A percentile compares a stretch with the other conserved stretches of the same genome.
Conservation (phyloP, 208 protist genomes). For the Herpetomonas tarakana region DNA sequence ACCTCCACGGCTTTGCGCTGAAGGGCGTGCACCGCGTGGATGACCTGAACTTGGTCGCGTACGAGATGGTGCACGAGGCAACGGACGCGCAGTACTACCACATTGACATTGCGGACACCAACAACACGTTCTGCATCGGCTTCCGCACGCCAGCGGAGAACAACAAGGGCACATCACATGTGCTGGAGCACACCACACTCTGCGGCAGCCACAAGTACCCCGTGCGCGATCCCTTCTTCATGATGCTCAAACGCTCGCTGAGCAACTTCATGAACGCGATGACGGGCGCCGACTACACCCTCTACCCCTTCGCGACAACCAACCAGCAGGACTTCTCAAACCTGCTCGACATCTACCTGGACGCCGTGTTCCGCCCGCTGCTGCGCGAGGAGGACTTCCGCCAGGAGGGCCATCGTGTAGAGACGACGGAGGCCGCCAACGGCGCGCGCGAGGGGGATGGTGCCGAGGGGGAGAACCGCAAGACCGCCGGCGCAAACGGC, state of each 20-base stretch:
- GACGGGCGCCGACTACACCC: conserved; percentile 92
- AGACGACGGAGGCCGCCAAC: conserved; percentile 38
- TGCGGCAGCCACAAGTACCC: conserved; percentile 96
- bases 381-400: conserved; percentile 89
- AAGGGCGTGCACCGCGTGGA: conserved; percentile 47
- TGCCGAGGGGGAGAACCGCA: neutral
- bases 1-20: conserved; percentile 73
- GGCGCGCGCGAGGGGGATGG: conserved; percentile 5
- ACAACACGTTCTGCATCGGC: conserved; percentile 96
- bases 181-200: conserved; percentile 96
- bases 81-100: conserved; percentile 89
- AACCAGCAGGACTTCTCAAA: conserved; percentile 93
- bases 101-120: conserved; percentile 93
- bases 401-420: conserved; percentile 92
- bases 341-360: conserved; percentile 92
- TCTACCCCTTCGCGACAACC: conserved; percentile 92
- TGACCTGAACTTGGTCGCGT: conserved; percentile 76
- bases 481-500: conserved; percentile 3
- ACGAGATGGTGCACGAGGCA: conserved; percentile 67
- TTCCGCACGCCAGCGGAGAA: conserved; percentile 94
- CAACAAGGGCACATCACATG: conserved; percentile 95
- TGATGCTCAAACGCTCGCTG: conserved; percentile 89
- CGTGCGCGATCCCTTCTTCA: conserved; percentile 91
- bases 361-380: conserved; percentile 90
- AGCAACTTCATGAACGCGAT: conserved; percentile 94